Percentiles rank a stretch among this genome's conserved stretches.
Evolutionary conservation across 1,284 basidiomycete species (phyloP).

Genomic region (Sporisorium exsertum): DNA sequence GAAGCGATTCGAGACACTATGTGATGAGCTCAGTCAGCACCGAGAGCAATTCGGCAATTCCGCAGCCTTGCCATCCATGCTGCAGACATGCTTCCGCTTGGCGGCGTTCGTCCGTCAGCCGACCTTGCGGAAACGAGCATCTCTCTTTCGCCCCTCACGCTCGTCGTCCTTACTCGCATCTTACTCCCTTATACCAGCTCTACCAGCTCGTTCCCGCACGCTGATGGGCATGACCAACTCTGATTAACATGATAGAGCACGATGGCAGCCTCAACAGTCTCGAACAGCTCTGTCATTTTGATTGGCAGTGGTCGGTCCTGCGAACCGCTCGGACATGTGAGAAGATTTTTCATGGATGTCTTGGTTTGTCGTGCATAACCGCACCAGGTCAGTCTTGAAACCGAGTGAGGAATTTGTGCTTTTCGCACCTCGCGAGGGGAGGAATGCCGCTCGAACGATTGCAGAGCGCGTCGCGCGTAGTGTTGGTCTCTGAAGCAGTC

Average conservation of each 20-base stretch:
- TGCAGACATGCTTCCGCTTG: slow-evolving; percentile 10
- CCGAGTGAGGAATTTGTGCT: not conserved
- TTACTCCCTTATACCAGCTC: not conserved
- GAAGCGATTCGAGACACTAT: not conserved
- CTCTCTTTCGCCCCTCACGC: not conserved
- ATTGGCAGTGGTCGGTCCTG: not conserved
- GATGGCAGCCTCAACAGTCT: not conserved
- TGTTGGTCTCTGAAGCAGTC: slow-evolving; percentile 16
- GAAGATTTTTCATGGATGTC: slow-evolving; percentile 36
- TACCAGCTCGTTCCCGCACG: not conserved
- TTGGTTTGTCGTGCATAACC: slow-evolving; percentile 18
- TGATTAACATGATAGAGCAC: not conserved
- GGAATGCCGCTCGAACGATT: slow-evolving; percentile 7
- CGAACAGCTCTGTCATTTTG: not conserved
- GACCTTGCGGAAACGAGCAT: not conserved
- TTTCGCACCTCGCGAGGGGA: not conserved
- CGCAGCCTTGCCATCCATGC: not conserved
- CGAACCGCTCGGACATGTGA: slow-evolving; percentile 40
- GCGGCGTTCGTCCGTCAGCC: slow-evolving; percentile 2
- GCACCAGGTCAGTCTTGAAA: slow-evolving; percentile 20
- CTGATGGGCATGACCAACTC: not conserved
- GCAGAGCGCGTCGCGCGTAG: slow-evolving; percentile 16
- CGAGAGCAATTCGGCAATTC: slow-evolving; percentile 19
- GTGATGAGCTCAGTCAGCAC: too few relatives aligned
- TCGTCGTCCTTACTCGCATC: not conserved